These are phyloP conservation scores for Pythium phragmitis DNA, from an alignment of 352 stramenopile species.

Conservation along the genomic window DNA sequence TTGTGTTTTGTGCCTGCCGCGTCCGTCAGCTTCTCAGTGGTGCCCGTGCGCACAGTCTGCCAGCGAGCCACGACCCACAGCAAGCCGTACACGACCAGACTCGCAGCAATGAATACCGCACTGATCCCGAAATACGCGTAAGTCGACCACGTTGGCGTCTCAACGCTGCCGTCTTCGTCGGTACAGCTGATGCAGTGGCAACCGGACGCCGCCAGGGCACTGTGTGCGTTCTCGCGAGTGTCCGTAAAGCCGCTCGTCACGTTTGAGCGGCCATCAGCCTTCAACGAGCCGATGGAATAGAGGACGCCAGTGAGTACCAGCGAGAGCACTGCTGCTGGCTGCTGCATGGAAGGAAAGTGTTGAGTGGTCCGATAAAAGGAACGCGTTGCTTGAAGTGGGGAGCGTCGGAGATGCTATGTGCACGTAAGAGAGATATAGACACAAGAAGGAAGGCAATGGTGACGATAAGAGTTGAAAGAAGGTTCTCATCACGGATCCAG, in stretches of 20 bases:
- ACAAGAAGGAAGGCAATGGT: no score
- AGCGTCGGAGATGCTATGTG: not conserved
- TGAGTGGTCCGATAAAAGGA: no score
- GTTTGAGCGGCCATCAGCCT: not conserved
- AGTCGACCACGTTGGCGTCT: not conserved
- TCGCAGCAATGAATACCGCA: not conserved
- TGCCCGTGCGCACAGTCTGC: not conserved
- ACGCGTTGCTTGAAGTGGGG: not conserved
- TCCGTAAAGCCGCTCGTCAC: not conserved
- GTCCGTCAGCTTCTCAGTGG: not conserved
- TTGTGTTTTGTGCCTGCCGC: not conserved
- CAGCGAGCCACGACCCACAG: not conserved
- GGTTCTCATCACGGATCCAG: no score
- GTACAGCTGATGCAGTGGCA: constrained; percentile 9
- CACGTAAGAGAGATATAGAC: no score
- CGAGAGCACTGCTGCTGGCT: not conserved
- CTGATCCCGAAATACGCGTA: not conserved
- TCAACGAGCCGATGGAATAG: no score
- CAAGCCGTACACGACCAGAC: constrained; percentile 3
- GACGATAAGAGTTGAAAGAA: no score
- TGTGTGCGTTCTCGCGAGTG: not conserved
- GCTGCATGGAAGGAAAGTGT: not conserved
- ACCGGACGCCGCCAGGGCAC: not conserved
- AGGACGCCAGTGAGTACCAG: not conserved
- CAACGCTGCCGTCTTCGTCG: not conserved